Percentiles rank a stretch among this genome's conserved stretches.
phyloP scores from a whole-genome alignment of 139 green algal species.

The Eudorina sp. region DNA sequence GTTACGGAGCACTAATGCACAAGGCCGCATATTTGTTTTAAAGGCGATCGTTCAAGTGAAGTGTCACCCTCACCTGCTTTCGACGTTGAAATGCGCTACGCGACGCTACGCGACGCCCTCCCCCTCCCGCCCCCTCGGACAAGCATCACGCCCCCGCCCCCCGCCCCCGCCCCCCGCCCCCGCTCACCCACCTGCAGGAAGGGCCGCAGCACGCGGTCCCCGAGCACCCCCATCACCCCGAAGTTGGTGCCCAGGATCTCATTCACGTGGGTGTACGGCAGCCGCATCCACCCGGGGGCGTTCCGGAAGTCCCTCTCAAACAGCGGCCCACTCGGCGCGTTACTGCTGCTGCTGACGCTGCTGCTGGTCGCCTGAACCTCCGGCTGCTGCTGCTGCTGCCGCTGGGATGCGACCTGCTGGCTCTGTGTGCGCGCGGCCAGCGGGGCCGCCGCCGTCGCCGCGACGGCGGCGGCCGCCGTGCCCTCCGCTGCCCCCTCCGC shows the following conservation, averaged over 20 bases:
- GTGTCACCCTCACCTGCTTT: no score
- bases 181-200: conserved; percentile 68
- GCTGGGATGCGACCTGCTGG: no score
- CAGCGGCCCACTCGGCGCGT: no score
- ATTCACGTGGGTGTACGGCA: conserved; percentile 74
- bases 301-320: conserved; percentile 27
- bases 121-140: no score
- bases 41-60: no score
- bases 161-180: no score
- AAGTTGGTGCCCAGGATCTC: conserved; percentile 81
- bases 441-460: not conserved
- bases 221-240: conserved; percentile 74
- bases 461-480: not conserved
- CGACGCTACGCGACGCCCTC: no score
- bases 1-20: no score
- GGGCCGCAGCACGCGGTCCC: conserved; percentile 62
- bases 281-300: not conserved
- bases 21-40: no score
- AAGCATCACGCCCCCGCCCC: no score
- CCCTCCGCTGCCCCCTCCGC: not conserved
- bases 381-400: not conserved
- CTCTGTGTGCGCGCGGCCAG: no score
- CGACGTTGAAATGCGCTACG: no score
- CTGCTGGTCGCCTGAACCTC: not conserved
- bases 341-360: not conserved